Evolutionary conservation across 768 basidiomycete genomes (phyloP), one percentile per base, ranked within the genome.

Genomic region (Collybiopsis confluens): DNA sequence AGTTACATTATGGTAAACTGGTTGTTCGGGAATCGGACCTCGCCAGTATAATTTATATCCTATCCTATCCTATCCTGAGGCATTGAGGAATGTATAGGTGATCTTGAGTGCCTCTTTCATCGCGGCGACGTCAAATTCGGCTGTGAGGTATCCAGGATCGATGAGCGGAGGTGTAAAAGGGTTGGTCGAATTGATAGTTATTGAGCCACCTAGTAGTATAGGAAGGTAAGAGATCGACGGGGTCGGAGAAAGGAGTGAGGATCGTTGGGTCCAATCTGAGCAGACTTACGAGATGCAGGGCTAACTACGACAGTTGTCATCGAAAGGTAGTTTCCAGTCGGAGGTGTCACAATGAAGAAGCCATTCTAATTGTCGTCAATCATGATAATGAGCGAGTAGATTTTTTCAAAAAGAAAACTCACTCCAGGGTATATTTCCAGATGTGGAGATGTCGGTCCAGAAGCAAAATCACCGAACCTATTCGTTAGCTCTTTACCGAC

Each of bases 31-130:
- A n/a, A n/a, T n/a, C n/a, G n/a, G n/a, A n/a, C n/a, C n/a, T n/a
- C n/a, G n/a, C n/a, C n/a, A n/a, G n/a, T n/a, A n/a, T n/a, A n/a
- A n/a, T n/a, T n/a, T n/a, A n/a, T n/a, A n/a, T n/a, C n/a, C n/a
- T n/a, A n/a, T n/a, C n/a, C n/a, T n/a, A n/a, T n/a, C 16, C 16
- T 16, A 8, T 16, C 35, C 8, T 8, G 62, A 41, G 1, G 66
- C 67, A 10, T 63, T 50, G 24, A 68, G 30, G 54, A 74, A 70
- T 16, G 59, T 57, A 4, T 56, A 33, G 10, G 60, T 63, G 16
- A 56, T 62, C 35, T 61, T 55, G 9, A 73, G 57, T 6, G 64
- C 65, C 37, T 67, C 58, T 5, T 58, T 57, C 63, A 73, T 62
- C 6, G 64, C 61, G 45, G 56, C 54, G n/a, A 65, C 23, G 37